Conservation (phyloP, 148 eudicot species). For the Gaultheria prostrata region DNA sequence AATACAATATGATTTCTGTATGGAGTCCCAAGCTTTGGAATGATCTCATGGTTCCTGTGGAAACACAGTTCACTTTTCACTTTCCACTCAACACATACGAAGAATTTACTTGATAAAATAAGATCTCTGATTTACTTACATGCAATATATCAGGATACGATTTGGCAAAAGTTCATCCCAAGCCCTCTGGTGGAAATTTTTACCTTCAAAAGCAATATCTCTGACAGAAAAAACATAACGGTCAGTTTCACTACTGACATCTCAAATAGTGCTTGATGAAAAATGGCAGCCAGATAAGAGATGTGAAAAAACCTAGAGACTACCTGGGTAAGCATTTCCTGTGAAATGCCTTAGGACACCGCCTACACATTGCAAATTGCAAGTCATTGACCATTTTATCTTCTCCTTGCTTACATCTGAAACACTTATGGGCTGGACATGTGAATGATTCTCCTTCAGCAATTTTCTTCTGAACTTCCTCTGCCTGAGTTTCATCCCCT, state of each 20-base stretch:
- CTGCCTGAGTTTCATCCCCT: constrained; percentile 30
- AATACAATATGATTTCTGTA: constrained; percentile 61
- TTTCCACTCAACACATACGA: background rate
- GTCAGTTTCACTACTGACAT: background rate
- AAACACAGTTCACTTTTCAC: background rate
- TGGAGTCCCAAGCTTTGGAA: constrained; percentile 56
- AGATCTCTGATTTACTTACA: constrained; percentile 39
- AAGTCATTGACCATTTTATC: constrained; percentile 40
- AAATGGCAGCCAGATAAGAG: background rate
- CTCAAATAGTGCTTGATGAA: background rate
- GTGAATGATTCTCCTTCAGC: constrained; percentile 61
- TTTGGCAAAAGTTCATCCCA: constrained; percentile 73
- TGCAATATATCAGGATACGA: constrained; percentile 72
- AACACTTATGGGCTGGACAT: constrained; percentile 77
- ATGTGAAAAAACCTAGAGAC: background rate
- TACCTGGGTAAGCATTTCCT: constrained; percentile 87
- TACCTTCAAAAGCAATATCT: constrained; percentile 38
- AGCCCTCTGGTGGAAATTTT: constrained; percentile 50
- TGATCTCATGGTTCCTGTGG: constrained; percentile 67
- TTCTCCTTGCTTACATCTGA: constrained; percentile 56
- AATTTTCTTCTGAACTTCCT: constrained; percentile 47
- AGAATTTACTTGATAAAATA: background rate
- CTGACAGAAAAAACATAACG: constrained; percentile 28
- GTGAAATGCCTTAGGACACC: constrained; percentile 87
- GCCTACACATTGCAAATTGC: constrained; percentile 86